These are phyloP conservation scores for Tagetes erecta DNA, from an alignment of 129 eudicot genomes.

Conservation along the genomic window DNA sequence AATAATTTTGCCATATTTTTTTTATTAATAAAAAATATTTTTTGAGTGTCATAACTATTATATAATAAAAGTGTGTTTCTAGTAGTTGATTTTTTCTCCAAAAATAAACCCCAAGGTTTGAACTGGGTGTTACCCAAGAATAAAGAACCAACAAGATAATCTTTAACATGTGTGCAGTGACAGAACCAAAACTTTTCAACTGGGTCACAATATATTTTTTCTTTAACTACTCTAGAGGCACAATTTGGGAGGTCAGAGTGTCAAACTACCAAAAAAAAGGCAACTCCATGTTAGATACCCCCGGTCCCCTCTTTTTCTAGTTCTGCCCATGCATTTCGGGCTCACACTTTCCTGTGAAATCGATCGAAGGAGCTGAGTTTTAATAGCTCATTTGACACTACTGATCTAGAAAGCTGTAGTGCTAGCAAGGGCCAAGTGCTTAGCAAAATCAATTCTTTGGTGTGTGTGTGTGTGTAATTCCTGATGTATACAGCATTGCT, in stretches of 20 bases:
- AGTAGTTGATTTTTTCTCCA: neutral
- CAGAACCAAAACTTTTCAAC: conserved; percentile 12
- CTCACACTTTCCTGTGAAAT: neutral
- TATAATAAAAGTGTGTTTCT: conserved; percentile 17
- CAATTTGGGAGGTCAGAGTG: neutral
- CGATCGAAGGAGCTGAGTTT: conserved; percentile 23
- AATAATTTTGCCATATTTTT: conserved; percentile 17
- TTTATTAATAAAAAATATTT: conserved; percentile 16
- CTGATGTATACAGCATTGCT: conserved; percentile 25
- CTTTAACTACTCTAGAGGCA: neutral
- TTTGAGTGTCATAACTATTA: neutral
- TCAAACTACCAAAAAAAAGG: neutral
- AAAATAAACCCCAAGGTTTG: conserved; percentile 27
- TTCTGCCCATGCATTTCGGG: conserved; percentile 4
- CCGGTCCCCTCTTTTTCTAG: neutral
- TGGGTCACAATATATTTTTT: neutral
- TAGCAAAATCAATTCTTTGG: conserved; percentile 24
- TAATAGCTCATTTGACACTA: conserved; percentile 34
- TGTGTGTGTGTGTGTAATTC: conserved; percentile 2
- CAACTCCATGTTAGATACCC: neutral
- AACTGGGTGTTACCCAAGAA: conserved; percentile 14
- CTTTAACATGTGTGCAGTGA: conserved; percentile 1
- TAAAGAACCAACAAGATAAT: conserved; percentile 26
- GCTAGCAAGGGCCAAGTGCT: conserved; percentile 25
- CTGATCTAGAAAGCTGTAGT: conserved; percentile 18